Conservation (phyloP, 257 asterid genomes). For the Scutellaria barbata region DNA sequence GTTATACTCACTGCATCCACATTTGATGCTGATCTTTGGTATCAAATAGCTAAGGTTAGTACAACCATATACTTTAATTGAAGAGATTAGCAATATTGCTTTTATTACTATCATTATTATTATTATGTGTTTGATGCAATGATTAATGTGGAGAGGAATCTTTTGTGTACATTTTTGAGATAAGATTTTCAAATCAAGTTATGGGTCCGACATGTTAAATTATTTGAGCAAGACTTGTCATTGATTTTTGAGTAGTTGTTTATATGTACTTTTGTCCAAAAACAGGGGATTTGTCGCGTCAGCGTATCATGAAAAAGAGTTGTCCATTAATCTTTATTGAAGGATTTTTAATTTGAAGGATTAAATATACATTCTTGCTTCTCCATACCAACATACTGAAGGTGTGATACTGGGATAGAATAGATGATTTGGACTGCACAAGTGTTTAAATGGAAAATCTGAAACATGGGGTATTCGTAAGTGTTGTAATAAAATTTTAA, state of each 20-base stretch:
- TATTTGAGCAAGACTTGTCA: conserved; percentile 1
- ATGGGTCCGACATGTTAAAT: conserved; percentile 31
- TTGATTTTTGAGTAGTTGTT: background rate
- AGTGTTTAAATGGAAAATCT: too few species aligned
- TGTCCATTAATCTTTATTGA: background rate
- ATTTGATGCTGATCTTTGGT: conserved; percentile 72
- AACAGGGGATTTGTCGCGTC: conserved; percentile 25
- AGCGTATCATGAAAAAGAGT: background rate
- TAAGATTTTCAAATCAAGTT: conserved; percentile 21
- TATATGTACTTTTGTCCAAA: conserved; percentile 1
- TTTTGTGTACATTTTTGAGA: conserved; percentile 15
- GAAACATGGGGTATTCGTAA: too few species aligned
- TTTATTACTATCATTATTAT: too few species aligned
- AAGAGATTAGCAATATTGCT: background rate
- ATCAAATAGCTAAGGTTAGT: conserved; percentile 63
- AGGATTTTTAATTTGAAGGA: background rate
- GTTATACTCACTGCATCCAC: conserved; percentile 80
- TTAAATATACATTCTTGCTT: background rate
- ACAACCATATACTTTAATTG: background rate
- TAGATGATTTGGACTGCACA: too few species aligned
- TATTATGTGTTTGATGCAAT: background rate
- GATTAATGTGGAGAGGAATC: conserved; percentile 29
- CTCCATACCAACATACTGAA: background rate
- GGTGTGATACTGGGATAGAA: too few species aligned
- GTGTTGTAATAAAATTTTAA: too few species aligned